These are phyloP conservation scores for Dictyostelium intermedium DNA, from an alignment of 78 protist genomes.

Conservation along the genomic window DNA sequence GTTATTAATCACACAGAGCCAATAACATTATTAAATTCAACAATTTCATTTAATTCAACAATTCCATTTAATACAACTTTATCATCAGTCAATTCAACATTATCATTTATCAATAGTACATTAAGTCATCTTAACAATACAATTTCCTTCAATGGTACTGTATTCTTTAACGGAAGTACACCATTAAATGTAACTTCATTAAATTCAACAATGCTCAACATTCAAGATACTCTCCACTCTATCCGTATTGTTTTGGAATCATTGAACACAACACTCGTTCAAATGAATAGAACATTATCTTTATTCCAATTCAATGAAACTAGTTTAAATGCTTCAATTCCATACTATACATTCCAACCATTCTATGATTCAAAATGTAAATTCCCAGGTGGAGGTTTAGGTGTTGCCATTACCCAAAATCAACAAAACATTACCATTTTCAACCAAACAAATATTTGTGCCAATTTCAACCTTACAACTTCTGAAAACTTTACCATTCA, in stretches of 20 bases:
- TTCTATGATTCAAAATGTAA: background rate
- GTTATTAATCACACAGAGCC: background rate
- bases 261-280: background rate
- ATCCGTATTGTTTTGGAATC: background rate
- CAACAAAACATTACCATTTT: background rate
- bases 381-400: background rate
- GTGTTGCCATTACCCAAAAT: background rate
- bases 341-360: background rate
- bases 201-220: background rate
- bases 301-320: background rate
- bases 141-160: background rate
- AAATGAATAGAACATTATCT: background rate
- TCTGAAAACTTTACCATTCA: background rate
- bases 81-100: background rate
- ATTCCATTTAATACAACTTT: background rate
- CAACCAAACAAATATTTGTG: background rate
- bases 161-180: background rate
- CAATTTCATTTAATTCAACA: background rate
- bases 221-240: background rate
- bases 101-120: background rate
- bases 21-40: background rate
- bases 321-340: background rate
- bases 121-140: background rate
- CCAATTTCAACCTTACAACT: background rate
- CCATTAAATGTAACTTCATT: background rate